Base-by-base conservation (phyloP, 1,139 yeast genomes). In the Blastobotrys aristatus region DNA sequence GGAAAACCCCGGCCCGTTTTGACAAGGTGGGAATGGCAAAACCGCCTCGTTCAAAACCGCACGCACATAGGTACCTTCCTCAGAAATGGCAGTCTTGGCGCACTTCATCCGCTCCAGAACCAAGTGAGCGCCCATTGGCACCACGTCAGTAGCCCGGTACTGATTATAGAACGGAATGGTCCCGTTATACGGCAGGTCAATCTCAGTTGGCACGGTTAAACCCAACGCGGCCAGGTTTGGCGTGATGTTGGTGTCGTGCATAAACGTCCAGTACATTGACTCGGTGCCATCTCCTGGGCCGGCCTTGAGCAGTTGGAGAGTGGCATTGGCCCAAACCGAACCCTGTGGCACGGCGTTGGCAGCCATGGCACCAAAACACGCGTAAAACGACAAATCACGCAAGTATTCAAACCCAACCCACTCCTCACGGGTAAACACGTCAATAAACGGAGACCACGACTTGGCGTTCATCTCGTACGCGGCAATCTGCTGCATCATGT, bases 41-140 rank as follows among this genome's bases (percentile, higher is more conserved):
- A 79, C 82, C 1, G 83, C 79, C 52, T 77, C 82, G 58, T 79
- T 80, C 42, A 78, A 66, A 18, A 78, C 57, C 40, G 71, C 68
- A 53, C 84, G 67, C 2, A 79, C 74, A 54, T 67, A 77, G 44
- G 43, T 17, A n/a, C 43, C 46, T n/a, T 24, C 27, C n/a, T 60
- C 63, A 20, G 58, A 59, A 39, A 77, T 71, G 65, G 65, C 84
- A 79, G 48, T 47, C 42, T 43, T 37, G 53, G 60, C 63, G 56
- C 79, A 75, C 22, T 58, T 59, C 53, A 74, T 65, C 54, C 75
- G 69, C 58, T 79, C 84, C 34, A 76, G 64, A 30, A 74, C 64
- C 18, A 77, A 59, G 47, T 79, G 68, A 1, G 77, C 77, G 20
- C 48, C 82, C 78, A 76, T 76, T 22, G 84, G 84, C 13, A 72